Evolutionary conservation across 306 rosid species (phyloP), one percentile per base, ranked within the genome.

Genomic region (Lagenaria siceraria): DNA sequence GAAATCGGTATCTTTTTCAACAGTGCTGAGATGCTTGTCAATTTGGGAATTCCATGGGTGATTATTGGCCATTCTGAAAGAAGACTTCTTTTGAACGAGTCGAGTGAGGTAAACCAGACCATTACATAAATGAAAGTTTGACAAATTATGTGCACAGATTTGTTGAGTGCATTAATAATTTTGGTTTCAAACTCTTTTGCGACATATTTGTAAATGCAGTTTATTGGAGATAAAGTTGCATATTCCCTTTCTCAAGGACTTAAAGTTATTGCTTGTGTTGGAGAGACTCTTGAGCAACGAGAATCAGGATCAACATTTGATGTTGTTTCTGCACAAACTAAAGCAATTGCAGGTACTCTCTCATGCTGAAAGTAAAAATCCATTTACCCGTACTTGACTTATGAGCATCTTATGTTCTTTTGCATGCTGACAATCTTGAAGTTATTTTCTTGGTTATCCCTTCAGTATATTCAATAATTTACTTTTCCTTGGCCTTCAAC

Each of bases 271-370:
- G 98, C 98, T 55, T 93, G 96, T 86, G 89, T 93, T 36, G 98
- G 98, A 27, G 98, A 93, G 91, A 93, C 98, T 55, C 93, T 93
- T 78, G 97, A 91, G 79, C 96, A 93, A 83, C 88, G 96, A 81
- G 97, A 93, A 82, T 89, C 93, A 38, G 93, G 93, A 74, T 80
- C 85, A 35, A 91, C 96, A 21, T 5, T 81, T 53, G 71, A 83
- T 61, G 88, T 93, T 80, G 92, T 93, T 81, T 68, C 93, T 48
- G 93, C 88, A 63, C 98, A 91, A 88, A 93, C 97, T 55, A 90
- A 87, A 82, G 91, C 96, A 68, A 91, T 91, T 19, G 91, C 97
- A 46, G 96, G 98, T 88, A 53, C 29, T 54, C 21, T 8, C 40
- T 75, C 5, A 13, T 8, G 6, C 42, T 72, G 63, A 61, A 33